Base-by-base conservation (phyloP, 345 rosid genomes). In the Rhizophora mangle region DNA sequence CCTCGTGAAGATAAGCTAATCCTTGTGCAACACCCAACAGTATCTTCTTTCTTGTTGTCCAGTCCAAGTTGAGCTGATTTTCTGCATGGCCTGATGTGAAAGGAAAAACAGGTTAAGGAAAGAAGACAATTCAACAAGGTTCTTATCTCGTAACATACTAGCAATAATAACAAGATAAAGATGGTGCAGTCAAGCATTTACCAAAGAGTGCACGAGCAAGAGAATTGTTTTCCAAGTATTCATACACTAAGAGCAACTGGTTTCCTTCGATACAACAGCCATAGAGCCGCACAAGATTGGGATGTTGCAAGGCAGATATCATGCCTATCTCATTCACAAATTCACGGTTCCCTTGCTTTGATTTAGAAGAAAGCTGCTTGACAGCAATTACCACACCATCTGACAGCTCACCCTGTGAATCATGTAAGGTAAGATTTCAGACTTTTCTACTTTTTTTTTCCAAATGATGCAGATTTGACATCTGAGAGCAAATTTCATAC, bases 241-340 rank as follows among this genome's bases (percentile, higher is more conserved):
- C 89, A 22, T 87, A 87, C 15, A 87, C 71, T 36, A 87, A 68
- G 81, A 87, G 51, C 74, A 87, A 61, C 31, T 87, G 86, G 57
- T 87, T 87, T 60, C 92, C 92, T 69, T 87, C 89, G 22, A 81
- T 81, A 52, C 92, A 87, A 37, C 88, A 87, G 18, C 89, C 92
- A 8, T 75, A 79, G 43, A 85, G 87, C 80, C 72, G 81, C 71
- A 87, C 89, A 22, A 87, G 89, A 71, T 87, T 82, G 1, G 84
- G 92, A 65, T 87, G 92, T 22, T 87, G 92, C 62, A 87, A 58
- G 37, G 88, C 92, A 26, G 92, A 85, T 52, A 87, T 87, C 89
- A 87, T 85, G 72, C 89, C 92, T 52, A 87, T 87, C 79, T 85
- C 92, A 19, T 72, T 85, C 64, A 87, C 79, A 54, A 87, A 87